phyloP scores from a whole-genome alignment of 2,329 filamentous ascomycete genomes.

The Ciborinia camelliae region DNA sequence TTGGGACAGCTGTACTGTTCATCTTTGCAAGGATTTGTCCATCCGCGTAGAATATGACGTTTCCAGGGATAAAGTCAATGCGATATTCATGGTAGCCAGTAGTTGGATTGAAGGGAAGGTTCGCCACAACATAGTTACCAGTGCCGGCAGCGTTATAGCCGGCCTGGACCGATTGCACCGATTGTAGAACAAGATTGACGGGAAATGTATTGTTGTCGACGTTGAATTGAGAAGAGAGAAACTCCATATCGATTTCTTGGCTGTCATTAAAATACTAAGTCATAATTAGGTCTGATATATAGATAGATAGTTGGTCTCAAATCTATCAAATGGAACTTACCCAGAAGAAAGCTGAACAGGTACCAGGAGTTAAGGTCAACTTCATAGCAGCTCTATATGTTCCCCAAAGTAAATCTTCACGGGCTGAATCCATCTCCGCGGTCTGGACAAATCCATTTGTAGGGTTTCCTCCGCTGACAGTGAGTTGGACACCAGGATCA shows the following conservation, averaged over 20 bases:
- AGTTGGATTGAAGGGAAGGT: slow-evolving; percentile 65
- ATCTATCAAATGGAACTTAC: slow-evolving; percentile 42
- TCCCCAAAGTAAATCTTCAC: slow-evolving; percentile 65
- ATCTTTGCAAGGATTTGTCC: slow-evolving; percentile 54
- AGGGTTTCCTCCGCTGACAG: slow-evolving; percentile 46
- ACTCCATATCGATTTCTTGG: slow-evolving; percentile 79
- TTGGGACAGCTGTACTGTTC: slow-evolving; percentile 55
- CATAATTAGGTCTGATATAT: slow-evolving; percentile 12
- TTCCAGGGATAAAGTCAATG: slow-evolving; percentile 65
- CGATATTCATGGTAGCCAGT: slow-evolving; percentile 71
- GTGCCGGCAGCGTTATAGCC: slow-evolving; percentile 63
- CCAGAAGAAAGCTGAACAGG: slow-evolving; percentile 79
- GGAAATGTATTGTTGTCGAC: slow-evolving; percentile 49
- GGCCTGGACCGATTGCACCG: slow-evolving; percentile 52
- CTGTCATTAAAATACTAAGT: slow-evolving; percentile 71
- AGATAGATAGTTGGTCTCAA: neutral
- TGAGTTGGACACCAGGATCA: slow-evolving; percentile 54
- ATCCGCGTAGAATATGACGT: slow-evolving; percentile 69
- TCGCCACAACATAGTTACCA: slow-evolving; percentile 52
- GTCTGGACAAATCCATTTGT: slow-evolving; percentile 53
- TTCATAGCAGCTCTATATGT: slow-evolving; percentile 63
- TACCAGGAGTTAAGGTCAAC: slow-evolving; percentile 48
- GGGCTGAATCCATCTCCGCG: slow-evolving; percentile 60
- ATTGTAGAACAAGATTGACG: slow-evolving; percentile 74
- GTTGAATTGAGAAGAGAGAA: slow-evolving; percentile 65